Conservation (phyloP, 2,329 filamentous ascomycete genomes). For the Aspergillus fijiensis region DNA sequence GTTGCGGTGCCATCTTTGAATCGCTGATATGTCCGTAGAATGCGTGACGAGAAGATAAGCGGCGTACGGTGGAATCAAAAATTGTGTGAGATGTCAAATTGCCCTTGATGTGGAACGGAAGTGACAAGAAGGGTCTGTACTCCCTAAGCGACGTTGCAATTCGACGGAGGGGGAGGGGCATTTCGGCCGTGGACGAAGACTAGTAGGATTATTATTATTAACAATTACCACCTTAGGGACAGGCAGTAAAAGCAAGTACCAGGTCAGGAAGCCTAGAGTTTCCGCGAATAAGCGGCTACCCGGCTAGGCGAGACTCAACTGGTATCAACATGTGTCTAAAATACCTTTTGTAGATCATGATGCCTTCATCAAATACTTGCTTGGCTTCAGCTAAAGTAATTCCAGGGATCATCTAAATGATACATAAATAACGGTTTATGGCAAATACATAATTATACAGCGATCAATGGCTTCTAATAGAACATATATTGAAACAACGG, state of each 20-base stretch:
- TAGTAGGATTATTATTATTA: slow-evolving; percentile 2
- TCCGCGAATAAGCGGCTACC: background rate
- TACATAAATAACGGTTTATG: background rate
- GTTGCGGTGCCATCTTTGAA: slow-evolving; percentile 79
- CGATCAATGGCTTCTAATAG: background rate
- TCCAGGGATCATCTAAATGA: background rate
- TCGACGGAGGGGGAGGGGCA: slow-evolving; percentile 38
- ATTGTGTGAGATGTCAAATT: slow-evolving; percentile 6
- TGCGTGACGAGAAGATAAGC: slow-evolving; percentile 31
- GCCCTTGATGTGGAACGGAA: slow-evolving; percentile 5
- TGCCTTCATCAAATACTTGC: background rate
- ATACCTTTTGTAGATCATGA: background rate
- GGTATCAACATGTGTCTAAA: background rate
- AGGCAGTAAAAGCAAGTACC: background rate
- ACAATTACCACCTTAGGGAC: background rate
- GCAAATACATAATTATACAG: background rate
- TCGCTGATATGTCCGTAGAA: slow-evolving; percentile 49
- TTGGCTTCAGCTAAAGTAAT: background rate
- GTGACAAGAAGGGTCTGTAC: slow-evolving; percentile 13
- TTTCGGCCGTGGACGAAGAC: slow-evolving; percentile 20
- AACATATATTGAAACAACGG: background rate
- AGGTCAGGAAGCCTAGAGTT: background rate
- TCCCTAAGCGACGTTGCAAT: slow-evolving; percentile 27
- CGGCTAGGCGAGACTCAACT: background rate
- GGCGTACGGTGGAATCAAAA: slow-evolving; percentile 9